Evolutionary conservation across 163 green algal species (phyloP).

Genomic region (Smithsoniella earleae): DNA sequence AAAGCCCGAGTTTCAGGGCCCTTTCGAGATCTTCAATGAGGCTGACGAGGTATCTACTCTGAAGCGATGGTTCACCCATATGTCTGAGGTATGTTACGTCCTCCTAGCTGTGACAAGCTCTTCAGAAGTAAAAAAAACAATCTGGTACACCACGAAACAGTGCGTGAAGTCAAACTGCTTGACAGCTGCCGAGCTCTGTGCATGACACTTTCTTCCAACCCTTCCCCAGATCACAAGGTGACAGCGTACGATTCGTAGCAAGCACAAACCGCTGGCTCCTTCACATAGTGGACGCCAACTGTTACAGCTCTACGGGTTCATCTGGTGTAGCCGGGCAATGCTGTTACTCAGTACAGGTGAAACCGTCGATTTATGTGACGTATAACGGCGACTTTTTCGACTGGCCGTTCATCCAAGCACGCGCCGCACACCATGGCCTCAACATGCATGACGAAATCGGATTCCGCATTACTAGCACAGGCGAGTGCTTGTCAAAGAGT

Average conservation of each 20-base stretch:
- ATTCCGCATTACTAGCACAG: constrained; percentile 48
- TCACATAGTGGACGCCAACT: too few species aligned
- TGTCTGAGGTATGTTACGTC: constrained; percentile 68
- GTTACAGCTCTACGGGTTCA: too few species aligned
- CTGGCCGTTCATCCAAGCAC: constrained; percentile 89
- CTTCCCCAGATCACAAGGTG: too few species aligned
- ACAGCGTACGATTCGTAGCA: too few species aligned
- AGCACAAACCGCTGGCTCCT: too few species aligned
- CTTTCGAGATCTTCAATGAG: constrained; percentile 89
- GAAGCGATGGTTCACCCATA: constrained; percentile 86
- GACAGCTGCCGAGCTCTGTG: too few species aligned
- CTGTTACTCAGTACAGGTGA: too few species aligned
- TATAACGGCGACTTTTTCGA: constrained; percentile 99
- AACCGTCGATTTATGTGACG: constrained; percentile 91
- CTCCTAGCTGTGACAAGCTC: background rate
- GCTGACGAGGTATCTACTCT: constrained; percentile 68
- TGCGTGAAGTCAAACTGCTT: too few species aligned
- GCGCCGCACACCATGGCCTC: constrained; percentile 62
- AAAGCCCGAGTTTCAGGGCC: constrained; percentile 87
- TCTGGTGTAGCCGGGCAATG: too few species aligned
- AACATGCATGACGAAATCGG: constrained; percentile 75
- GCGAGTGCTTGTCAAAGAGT: constrained; percentile 45
- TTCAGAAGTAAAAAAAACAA: too few species aligned
- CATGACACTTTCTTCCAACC: too few species aligned
- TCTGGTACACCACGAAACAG: too few species aligned